Conservation (phyloP, 208 protist genomes). For the Balamuthia mandrillaris region DNA sequence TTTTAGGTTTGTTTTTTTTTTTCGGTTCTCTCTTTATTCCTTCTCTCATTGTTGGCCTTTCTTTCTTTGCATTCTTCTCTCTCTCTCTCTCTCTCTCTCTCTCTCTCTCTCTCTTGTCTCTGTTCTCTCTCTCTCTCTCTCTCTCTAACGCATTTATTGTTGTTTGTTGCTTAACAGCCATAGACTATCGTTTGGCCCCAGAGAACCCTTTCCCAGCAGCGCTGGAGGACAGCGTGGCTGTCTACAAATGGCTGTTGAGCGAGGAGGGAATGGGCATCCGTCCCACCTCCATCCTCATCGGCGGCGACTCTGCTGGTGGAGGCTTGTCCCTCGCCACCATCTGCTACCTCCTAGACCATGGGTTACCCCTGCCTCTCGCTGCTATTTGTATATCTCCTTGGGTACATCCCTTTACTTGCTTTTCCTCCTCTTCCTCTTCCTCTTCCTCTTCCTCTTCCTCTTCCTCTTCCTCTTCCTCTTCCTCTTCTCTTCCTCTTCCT, state of each 20-base stretch:
- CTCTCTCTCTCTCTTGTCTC: too few species aligned
- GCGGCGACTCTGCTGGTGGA: constrained; percentile 8
- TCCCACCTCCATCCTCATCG: not conserved
- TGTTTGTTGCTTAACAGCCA: not conserved
- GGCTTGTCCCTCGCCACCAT: not conserved
- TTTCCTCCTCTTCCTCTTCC: too few species aligned
- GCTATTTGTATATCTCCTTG: constrained; percentile 7
- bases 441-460: too few species aligned
- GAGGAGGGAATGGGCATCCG: not conserved
- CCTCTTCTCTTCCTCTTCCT: too few species aligned
- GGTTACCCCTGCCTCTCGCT: not conserved
- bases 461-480: too few species aligned
- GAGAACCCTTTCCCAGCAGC: constrained; percentile 28
- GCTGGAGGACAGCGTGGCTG: not conserved
- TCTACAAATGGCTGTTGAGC: not conserved
- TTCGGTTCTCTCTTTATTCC: not conserved
- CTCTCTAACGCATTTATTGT: not conserved
- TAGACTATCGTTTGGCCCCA: not conserved
- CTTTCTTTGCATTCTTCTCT: too few species aligned
- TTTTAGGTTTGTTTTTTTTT: not conserved
- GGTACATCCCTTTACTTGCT: too few species aligned
- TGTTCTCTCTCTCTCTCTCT: not conserved
- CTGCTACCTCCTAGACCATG: not conserved
- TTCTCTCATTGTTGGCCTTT: too few species aligned
- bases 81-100: too few species aligned